Evolutionary conservation across 768 basidiomycete genomes (phyloP).

Genomic region (Chalciporus pseudorubinellus): DNA sequence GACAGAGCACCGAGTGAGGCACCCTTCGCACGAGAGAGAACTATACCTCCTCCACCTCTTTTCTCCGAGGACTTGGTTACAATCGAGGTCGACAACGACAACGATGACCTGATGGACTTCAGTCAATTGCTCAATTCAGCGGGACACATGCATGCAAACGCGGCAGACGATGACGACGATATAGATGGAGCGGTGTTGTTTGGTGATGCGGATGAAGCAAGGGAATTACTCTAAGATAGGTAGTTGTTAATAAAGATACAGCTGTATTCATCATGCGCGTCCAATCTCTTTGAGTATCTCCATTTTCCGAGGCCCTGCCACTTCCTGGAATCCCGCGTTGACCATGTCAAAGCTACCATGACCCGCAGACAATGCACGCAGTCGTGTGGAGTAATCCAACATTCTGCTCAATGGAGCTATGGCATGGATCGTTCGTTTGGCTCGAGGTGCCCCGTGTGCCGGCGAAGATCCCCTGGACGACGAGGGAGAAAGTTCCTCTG

Average conservation of each 20-base stretch:
- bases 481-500: constrained; percentile 74
- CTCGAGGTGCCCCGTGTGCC: constrained; percentile 34
- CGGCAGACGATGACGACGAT: constrained; percentile 72
- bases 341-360: constrained; percentile 79
- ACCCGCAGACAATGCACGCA: constrained; percentile 80
- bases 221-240: constrained; percentile 46
- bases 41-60: constrained; percentile 41
- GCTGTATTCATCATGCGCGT: constrained; percentile 44
- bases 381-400: constrained; percentile 74
- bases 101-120: constrained; percentile 66
- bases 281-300: constrained; percentile 83
- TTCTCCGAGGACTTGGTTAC: constrained; percentile 36
- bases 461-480: constrained; percentile 32
- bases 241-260: constrained; percentile 11
- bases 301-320: constrained; percentile 55
- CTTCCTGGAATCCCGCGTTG: constrained; percentile 72
- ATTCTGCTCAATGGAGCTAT: constrained; percentile 77
- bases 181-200: constrained; percentile 72
- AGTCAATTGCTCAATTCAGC: constrained; percentile 66
- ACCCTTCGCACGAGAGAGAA: constrained; percentile 26
- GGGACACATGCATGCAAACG: constrained; percentile 54
- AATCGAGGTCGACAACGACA: constrained; percentile 32
- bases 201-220: constrained; percentile 79
- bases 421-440: constrained; percentile 68
- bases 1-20: constrained; percentile 42